Base-by-base conservation (phyloP, 2,329 filamentous ascomycete genomes). In the Exophiala mesophila region DNA sequence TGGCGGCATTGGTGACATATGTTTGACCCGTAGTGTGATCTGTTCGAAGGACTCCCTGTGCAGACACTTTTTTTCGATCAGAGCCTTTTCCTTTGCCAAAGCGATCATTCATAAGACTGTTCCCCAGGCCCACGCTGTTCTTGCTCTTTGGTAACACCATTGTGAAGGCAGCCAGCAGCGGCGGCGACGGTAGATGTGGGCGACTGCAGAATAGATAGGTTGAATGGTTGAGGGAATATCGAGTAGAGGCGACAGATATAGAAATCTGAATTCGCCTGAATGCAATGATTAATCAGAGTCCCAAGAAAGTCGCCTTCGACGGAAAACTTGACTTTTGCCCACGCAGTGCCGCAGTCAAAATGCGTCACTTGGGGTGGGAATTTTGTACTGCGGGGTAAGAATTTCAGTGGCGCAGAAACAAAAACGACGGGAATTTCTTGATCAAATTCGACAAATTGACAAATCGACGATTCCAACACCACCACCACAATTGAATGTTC, bases 51-150 rank as follows among this genome's bases (percentile, higher is more conserved):
- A 88, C 84, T 59, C 85, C 80, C 54, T 76, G 69, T 50, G 72
- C 67, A 47, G 76, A 78, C 55, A 72, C 77, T 62, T 83, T 85
- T 68, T 88, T 90, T 63, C 88, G 82, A 64, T 89, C 85, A 38
- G 76, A 63, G 53, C 88, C 86, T 67, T 94, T 96, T 59, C 87
- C 86, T 69, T 92, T 94, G 61, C 89, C 88, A 66, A 97, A 96
- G 45, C 90, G 85, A 70, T 97, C 92, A 64, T 97, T 97, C 92
- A 98, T 98, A 63, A 98, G 79, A 70, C 85, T 82, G 71, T 96
- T 96, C 64, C 92, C 92, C 70, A 98, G 81, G 64, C 92, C 92
- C 59, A 96, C 88, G 59, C 82, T 77, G 68, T 89, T 94, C 67
- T 96, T 97, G 54, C 88, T 95, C 71, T 97, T 98, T 66, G 92